These are phyloP conservation scores for Herpotrichia juniperi DNA, from an alignment of 2,329 filamentous ascomycete genomes.

Conservation along the genomic window DNA sequence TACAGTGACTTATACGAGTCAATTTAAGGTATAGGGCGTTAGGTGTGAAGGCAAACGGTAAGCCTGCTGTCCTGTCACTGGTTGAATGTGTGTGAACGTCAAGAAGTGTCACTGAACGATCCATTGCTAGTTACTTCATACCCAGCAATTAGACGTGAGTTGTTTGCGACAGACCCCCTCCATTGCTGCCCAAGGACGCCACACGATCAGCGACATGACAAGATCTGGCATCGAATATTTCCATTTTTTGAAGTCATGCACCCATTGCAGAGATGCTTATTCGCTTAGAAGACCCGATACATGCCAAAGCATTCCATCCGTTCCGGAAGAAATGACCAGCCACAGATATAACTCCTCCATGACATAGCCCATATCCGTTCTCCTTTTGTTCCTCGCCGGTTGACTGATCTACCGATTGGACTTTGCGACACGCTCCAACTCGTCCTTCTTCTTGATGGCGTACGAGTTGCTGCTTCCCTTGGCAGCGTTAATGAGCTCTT, in stretches of 20 bases:
- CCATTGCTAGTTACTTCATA: too few species aligned
- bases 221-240: conserved; percentile 32
- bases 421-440: conserved; percentile 99
- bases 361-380: neutral
- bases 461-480: conserved; percentile 99
- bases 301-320: conserved; percentile 43
- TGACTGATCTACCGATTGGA: conserved; percentile 97
- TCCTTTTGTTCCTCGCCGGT: neutral
- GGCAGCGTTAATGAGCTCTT: conserved; percentile 99
- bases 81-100: too few species aligned
- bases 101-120: too few species aligned
- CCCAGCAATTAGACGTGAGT: too few species aligned
- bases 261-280: conserved; percentile 47
- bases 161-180: too few species aligned
- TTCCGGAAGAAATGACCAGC: conserved; percentile 36
- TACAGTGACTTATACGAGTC: too few species aligned
- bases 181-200: too few species aligned
- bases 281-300: conserved; percentile 46
- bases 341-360: conserved; percentile 39
- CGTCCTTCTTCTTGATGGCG: conserved; percentile 99
- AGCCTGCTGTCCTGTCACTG: too few species aligned
- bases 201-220: neutral
- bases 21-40: too few species aligned
- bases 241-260: conserved; percentile 47
- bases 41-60: too few species aligned